These are phyloP conservation scores for Globisporangium lucens DNA, from an alignment of 352 stramenopile species.

Conservation along the genomic window DNA sequence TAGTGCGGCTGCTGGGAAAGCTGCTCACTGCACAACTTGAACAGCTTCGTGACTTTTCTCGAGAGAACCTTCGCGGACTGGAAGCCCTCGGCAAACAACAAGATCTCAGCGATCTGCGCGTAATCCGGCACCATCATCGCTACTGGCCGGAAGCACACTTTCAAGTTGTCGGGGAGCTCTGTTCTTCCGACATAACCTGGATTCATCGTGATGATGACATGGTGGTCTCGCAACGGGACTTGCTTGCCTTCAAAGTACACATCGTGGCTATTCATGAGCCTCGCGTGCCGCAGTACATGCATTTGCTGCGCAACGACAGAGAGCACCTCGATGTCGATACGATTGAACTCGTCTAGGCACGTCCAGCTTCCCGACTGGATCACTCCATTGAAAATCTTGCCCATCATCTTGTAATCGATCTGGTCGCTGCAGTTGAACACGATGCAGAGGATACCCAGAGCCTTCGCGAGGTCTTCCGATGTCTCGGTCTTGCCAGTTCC, in stretches of 20 bases:
- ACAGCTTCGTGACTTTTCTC: conserved; percentile 72
- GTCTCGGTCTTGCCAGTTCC: conserved; percentile 95
- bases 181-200: conserved; percentile 74
- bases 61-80: conserved; percentile 57
- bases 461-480: conserved; percentile 92
- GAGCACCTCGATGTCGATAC: conserved; percentile 86
- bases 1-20: conserved; percentile 84
- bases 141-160: conserved; percentile 78
- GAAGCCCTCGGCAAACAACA: conserved; percentile 83
- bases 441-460: conserved; percentile 90
- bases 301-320: conserved; percentile 88
- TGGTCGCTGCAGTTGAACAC: conserved; percentile 97
- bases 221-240: conserved; percentile 58
- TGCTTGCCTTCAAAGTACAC: conserved; percentile 56
- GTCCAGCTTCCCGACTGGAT: conserved; percentile 76
- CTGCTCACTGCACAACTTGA: conserved; percentile 84
- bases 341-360: conserved; percentile 91
- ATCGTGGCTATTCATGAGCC: conserved; percentile 29
- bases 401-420: conserved; percentile 90
- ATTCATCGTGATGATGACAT: conserved; percentile 90
- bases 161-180: conserved; percentile 84
- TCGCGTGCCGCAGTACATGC: conserved; percentile 53
- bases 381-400: conserved; percentile 84
- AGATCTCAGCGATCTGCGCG: conserved; percentile 78
- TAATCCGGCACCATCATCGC: conserved; percentile 91